Percentiles rank a stretch among this genome's conserved stretches.
These are phyloP conservation scores for Parascedosporium putredinis DNA, from an alignment of 2,329 filamentous ascomycete species.

Conservation along the genomic window DNA sequence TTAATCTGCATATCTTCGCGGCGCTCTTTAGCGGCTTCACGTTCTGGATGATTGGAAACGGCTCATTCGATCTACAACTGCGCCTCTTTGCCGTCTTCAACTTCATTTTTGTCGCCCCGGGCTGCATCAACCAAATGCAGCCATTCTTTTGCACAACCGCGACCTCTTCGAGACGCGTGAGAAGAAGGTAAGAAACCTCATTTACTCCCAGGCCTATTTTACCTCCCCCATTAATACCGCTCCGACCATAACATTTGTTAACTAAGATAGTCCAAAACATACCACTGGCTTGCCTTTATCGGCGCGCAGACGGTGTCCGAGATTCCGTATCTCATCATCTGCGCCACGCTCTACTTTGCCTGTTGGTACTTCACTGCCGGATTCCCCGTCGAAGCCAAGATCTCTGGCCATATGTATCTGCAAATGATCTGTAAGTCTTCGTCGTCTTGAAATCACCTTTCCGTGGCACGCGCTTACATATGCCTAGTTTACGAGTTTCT, in stretches of 20 bases:
- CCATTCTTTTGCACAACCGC: constrained; percentile 36
- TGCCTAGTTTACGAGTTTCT: constrained; percentile 28
- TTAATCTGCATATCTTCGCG: constrained; percentile 29
- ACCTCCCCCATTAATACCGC: no score
- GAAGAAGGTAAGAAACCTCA: constrained; percentile 23
- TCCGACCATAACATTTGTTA: no score
- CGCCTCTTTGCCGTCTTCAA: constrained; percentile 40
- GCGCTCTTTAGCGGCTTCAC: constrained; percentile 38
- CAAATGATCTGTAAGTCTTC: constrained; percentile 34
- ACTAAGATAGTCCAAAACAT: constrained; percentile 29
- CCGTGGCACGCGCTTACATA: constrained; percentile 13
- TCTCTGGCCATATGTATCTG: constrained; percentile 32
- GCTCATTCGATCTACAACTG: constrained; percentile 26
- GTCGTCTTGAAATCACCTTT: not conserved
- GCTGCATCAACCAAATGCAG: constrained; percentile 25
- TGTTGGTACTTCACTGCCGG: constrained; percentile 43
- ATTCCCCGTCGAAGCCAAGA: constrained; percentile 23
- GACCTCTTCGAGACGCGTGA: constrained; percentile 39
- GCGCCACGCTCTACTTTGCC: constrained; percentile 35
- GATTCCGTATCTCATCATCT: constrained; percentile 33
- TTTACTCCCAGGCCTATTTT: not conserved
- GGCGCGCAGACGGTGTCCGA: constrained; percentile 39
- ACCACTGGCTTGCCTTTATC: constrained; percentile 43
- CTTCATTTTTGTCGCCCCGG: constrained; percentile 40
- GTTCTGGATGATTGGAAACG: constrained; percentile 35